phyloP scores from a whole-genome alignment of 2,329 filamentous ascomycete genomes.

The Aspergillus neotritici region DNA sequence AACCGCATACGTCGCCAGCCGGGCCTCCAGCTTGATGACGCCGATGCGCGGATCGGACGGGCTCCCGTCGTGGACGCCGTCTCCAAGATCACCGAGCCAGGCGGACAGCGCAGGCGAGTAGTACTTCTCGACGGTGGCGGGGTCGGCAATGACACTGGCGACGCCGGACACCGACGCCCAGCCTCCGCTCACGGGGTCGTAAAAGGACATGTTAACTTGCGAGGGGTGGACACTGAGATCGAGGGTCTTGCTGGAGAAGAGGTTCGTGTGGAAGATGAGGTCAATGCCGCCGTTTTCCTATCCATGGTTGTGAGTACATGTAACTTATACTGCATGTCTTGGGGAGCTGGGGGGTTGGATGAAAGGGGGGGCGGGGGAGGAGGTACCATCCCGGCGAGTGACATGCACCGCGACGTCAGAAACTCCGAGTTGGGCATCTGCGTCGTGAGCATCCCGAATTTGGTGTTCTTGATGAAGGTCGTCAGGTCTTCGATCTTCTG shows the following conservation, averaged over 20 bases:
- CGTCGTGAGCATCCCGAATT: conserved; percentile 89
- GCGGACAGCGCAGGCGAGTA: conserved; percentile 70
- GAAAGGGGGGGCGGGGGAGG: too few species aligned
- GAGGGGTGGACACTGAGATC: conserved; percentile 67
- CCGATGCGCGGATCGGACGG: conserved; percentile 76
- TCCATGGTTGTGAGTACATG: conserved; percentile 1
- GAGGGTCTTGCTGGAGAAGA: conserved; percentile 79
- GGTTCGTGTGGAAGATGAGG: conserved; percentile 87
- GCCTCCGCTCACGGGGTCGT: conserved; percentile 64
- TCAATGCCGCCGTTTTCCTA: conserved; percentile 74
- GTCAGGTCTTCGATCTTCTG: conserved; percentile 71
- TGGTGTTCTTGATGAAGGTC: conserved; percentile 64
- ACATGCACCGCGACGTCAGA: conserved; percentile 80
- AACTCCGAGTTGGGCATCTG: conserved; percentile 56
- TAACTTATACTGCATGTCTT: background rate
- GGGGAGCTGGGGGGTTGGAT: too few species aligned
- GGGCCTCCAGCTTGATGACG: conserved; percentile 69
- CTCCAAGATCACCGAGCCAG: conserved; percentile 80
- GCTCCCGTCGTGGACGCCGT: conserved; percentile 76
- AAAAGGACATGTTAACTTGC: conserved; percentile 73
- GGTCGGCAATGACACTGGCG: conserved; percentile 64
- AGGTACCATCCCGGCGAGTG: conserved; percentile 66
- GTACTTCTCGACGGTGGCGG: conserved; percentile 63
- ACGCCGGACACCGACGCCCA: conserved; percentile 83
- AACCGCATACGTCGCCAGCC: conserved; percentile 67